Conservation (phyloP, 192 early-diverging fungal species). For the Piromyces sp. region DNA sequence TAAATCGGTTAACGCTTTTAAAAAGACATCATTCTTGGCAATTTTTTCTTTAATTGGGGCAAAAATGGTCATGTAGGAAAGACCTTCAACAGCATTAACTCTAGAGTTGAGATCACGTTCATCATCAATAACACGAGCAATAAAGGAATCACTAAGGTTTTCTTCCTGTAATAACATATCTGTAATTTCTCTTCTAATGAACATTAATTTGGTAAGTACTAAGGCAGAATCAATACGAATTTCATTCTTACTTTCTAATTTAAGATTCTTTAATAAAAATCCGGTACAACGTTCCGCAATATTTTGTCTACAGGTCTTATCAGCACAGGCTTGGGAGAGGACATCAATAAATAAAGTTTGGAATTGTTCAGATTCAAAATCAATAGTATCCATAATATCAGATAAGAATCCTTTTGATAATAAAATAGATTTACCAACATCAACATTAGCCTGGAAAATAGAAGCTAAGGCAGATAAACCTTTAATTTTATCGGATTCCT, state of each 20-base stretch:
- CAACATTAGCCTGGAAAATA: constrained; percentile 46
- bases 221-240: constrained; percentile 34
- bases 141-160: constrained; percentile 32
- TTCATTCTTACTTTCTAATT: constrained; percentile 12
- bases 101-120: constrained; percentile 12
- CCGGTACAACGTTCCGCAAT: constrained; percentile 28
- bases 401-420: constrained; percentile 39
- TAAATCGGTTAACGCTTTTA: constrained; percentile 30
- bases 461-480: constrained; percentile 31
- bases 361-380: constrained; percentile 47
- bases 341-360: constrained; percentile 46
- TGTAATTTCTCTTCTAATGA: constrained; percentile 6
- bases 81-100: constrained; percentile 51
- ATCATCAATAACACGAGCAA: constrained; percentile 20
- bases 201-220: constrained; percentile 42
- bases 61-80: constrained; percentile 63
- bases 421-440: constrained; percentile 39
- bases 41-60: constrained; percentile 52
- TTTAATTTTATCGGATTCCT: constrained; percentile 4
- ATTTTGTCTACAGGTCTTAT: constrained; percentile 35
- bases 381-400: constrained; percentile 62
- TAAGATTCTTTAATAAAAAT: constrained; percentile 22
- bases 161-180: constrained; percentile 6
- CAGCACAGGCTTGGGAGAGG: constrained; percentile 35
- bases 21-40: constrained; percentile 27